Evolutionary conservation across 371 early-diverging fungal genomes (phyloP).

Genomic region (Saksenaea oblongispora): DNA sequence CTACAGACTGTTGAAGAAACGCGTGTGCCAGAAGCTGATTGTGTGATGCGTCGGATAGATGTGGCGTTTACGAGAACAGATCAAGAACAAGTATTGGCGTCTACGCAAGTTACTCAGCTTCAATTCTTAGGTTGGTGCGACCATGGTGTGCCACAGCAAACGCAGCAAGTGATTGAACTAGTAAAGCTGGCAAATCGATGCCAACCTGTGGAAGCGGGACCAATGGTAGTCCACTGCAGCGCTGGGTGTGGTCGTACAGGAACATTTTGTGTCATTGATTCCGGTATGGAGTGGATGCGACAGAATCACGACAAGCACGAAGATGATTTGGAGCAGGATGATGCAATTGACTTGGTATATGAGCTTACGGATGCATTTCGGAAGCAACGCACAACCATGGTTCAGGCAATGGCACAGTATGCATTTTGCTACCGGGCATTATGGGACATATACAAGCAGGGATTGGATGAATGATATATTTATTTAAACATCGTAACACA

Average conservation of each 20-base stretch:
- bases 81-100: conserved; percentile 6
- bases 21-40: conserved; percentile 15
- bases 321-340: background rate
- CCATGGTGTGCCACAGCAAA: conserved; percentile 69
- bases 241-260: conserved; percentile 99
- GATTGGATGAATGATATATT: background rate
- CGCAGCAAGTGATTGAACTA: conserved; percentile 47
- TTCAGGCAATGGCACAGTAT: conserved; percentile 85
- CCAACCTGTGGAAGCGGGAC: conserved; percentile 34
- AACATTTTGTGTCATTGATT: conserved; percentile 74
- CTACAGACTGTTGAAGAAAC: conserved; percentile 12
- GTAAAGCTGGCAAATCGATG: conserved; percentile 37
- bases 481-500: background rate
- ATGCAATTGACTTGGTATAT: conserved; percentile 62
- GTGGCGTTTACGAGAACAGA: conserved; percentile 3
- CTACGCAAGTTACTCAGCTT: conserved; percentile 61
- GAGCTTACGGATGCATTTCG: conserved; percentile 72
- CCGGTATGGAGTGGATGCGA: conserved; percentile 14
- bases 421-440: conserved; percentile 84
- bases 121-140: conserved; percentile 92
- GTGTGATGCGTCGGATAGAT: conserved; percentile 15
- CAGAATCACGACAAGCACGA: background rate
- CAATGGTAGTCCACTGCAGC: conserved; percentile 78
- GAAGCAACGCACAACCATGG: conserved; percentile 82
- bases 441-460: conserved; percentile 28